A percentile compares a stretch with the other conserved stretches of the same genome.
Conservation (phyloP, 805 yeast species). For the Saccharomyces kudriavzevii region DNA sequence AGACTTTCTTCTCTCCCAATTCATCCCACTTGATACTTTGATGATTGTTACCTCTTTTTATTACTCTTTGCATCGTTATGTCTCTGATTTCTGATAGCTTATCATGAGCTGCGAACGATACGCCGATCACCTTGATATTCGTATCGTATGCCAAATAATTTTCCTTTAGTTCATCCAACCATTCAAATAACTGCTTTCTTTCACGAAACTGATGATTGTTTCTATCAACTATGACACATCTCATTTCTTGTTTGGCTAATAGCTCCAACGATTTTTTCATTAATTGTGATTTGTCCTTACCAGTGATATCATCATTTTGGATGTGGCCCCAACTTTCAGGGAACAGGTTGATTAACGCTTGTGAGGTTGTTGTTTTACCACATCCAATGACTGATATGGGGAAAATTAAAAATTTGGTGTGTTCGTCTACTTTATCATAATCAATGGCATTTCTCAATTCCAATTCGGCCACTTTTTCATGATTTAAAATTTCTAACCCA, state of each 20-base stretch:
- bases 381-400: constrained; percentile 91
- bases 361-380: constrained; percentile 82
- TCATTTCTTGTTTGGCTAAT: constrained; percentile 28
- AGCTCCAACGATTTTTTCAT: constrained; percentile 39
- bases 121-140: constrained; percentile 51
- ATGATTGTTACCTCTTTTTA: constrained; percentile 76
- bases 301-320: constrained; percentile 70
- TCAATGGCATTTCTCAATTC: constrained; percentile 35
- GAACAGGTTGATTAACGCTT: constrained; percentile 47
- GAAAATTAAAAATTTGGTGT: constrained; percentile 53
- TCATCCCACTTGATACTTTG: constrained; percentile 58
- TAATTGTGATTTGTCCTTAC: constrained; percentile 40
- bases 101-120: constrained; percentile 51
- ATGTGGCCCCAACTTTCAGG: constrained; percentile 58
- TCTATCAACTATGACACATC: constrained; percentile 66
- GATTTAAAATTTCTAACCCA: constrained; percentile 51
- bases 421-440: constrained; percentile 29
- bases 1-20: constrained; percentile 43
- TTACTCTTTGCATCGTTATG: constrained; percentile 52
- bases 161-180: constrained; percentile 38
- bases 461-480: constrained; percentile 33
- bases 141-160: constrained; percentile 36
- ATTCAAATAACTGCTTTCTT: constrained; percentile 55
- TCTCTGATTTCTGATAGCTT: constrained; percentile 37
- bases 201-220: constrained; percentile 73